Evolutionary conservation across 352 stramenopile genomes (phyloP).

Genomic region (Phytophthora fragariae): DNA sequence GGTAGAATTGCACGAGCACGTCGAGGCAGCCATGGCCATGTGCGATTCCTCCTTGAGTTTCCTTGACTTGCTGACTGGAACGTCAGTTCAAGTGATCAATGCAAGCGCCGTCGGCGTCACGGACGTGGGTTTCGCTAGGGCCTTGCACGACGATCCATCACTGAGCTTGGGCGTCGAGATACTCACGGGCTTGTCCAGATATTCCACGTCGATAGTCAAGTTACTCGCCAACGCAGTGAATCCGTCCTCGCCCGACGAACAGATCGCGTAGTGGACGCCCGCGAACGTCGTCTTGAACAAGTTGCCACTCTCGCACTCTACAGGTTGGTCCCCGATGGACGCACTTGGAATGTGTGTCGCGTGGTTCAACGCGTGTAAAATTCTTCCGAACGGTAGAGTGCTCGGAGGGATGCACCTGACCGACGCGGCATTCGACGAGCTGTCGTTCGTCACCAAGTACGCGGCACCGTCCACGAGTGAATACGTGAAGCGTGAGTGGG

Average conservation of each 20-base stretch:
- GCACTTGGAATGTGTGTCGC: slow-evolving; percentile 23
- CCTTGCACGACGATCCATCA: slow-evolving; percentile 13
- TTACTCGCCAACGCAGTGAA: slow-evolving; percentile 42
- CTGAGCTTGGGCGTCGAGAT: slow-evolving; percentile 10
- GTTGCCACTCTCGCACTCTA: slow-evolving; percentile 36
- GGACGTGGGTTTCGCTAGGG: slow-evolving; percentile 2
- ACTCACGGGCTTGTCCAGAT: slow-evolving; percentile 13
- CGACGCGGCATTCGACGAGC: slow-evolving; percentile 5
- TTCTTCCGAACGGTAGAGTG: slow-evolving; percentile 27
- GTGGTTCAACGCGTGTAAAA: slow-evolving; percentile 28
- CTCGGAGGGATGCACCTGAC: slow-evolving; percentile 30
- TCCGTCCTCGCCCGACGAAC: slow-evolving; percentile 17
- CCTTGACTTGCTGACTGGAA: slow-evolving; percentile 19
- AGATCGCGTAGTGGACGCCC: slow-evolving; percentile 37
- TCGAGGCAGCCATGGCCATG: slow-evolving; percentile 22
- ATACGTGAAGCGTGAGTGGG: slow-evolving; percentile 34
- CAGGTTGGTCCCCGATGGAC: slow-evolving; percentile 9
- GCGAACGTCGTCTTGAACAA: slow-evolving; percentile 43
- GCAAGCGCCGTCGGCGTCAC: slow-evolving; percentile 20
- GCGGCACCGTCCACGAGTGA: slow-evolving; percentile 30
- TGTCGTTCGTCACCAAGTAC: slow-evolving; percentile 37
- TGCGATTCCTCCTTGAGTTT: slow-evolving; percentile 21
- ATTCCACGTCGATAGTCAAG: slow-evolving; percentile 41
- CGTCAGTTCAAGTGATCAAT: slow-evolving; percentile 13
- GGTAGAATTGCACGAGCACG: slow-evolving; percentile 31